These are phyloP conservation scores for Pyrenophora tritici-repentis DNA, from an alignment of 2,329 filamentous ascomycete species.

Conservation along the genomic window DNA sequence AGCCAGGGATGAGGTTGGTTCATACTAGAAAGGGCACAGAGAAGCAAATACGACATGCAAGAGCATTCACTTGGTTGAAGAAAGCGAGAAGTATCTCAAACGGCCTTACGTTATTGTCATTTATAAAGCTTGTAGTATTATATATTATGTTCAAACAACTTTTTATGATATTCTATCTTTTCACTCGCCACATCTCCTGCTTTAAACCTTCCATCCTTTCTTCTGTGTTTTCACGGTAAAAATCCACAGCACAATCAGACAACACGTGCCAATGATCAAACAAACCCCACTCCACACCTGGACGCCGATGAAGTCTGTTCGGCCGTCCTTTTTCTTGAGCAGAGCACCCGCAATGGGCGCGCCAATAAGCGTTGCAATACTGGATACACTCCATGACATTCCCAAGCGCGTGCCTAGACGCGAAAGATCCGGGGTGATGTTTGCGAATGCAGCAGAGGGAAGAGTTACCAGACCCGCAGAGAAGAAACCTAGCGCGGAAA, in stretches of 20 bases:
- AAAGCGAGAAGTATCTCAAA: no score
- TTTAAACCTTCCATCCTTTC: conserved; percentile 39
- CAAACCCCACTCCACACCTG: conserved; percentile 46
- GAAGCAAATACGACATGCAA: no score
- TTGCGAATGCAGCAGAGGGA: conserved; percentile 45
- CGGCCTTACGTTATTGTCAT: no score
- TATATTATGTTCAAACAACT: no score
- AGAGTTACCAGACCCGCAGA: conserved; percentile 46
- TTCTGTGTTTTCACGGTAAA: conserved; percentile 29
- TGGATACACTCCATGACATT: conserved; percentile 46
- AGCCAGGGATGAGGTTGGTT: no score
- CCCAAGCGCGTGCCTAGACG: conserved; percentile 43
- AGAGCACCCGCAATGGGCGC: conserved; percentile 45
- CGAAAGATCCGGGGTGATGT: conserved; percentile 44
- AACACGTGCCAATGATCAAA: conserved; percentile 36
- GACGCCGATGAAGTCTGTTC: conserved; percentile 37
- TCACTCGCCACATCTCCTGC: no score
- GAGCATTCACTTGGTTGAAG: no score
- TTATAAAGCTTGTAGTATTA: no score
- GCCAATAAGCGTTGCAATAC: conserved; percentile 43
- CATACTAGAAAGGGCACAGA: no score
- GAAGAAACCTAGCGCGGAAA: conserved; percentile 37
- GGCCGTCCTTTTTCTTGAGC: conserved; percentile 29
- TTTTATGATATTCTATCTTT: no score
- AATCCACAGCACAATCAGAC: conserved; percentile 35